Evolutionary conservation across 2,329 filamentous ascomycete species (phyloP), one percentile per base, ranked within the genome.

Genomic region (Aspergillus pseudotamarii): DNA sequence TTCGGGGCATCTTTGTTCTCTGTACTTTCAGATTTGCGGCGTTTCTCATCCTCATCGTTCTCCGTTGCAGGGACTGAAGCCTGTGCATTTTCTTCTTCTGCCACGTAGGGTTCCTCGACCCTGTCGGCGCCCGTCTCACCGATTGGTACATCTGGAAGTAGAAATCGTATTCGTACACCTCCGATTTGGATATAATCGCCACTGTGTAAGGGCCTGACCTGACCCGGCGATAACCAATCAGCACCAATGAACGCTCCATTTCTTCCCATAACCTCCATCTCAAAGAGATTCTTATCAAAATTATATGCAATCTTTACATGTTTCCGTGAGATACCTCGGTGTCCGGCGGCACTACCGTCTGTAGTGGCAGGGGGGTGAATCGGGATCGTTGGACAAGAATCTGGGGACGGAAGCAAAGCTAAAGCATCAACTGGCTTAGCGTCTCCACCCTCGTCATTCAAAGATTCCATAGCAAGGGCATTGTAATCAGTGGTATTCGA

Each of bases 231-330:
- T 55, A 84, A 77, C 74, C 79, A 83, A 65, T 81, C 77, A 21
- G 82, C 82, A 60, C 86, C 83, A 62, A 86, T 81, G 62, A 86
- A 85, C 41, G 85, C 82, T 61, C 86, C 85, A 66, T 88, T 88
- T 58, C 82, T 78, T 41, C 87, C 86, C 57, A 87, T 80, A 2
- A 89, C 84, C 59, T 84, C 79, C 77, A 89, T 81, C 68, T 87
- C 83, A 71, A 88, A 90, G 41, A 80, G 69, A 54, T 84, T 82
- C 43, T 81, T 79, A 48, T 86, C 81, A 65, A 85, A 85, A 62
- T 87, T 86, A 77, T 86, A 89, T 30, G 81, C 79, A 63, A 90
- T 88, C 63, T 83, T 84, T 58, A 88, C 82, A 71, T 90, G 88
- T 68, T 86, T 83, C 28, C 87, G 81, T 4, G 87, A 89, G 38